Evolutionary conservation across 345 rosid species (phyloP).

Genomic region (Trapa incisa): DNA sequence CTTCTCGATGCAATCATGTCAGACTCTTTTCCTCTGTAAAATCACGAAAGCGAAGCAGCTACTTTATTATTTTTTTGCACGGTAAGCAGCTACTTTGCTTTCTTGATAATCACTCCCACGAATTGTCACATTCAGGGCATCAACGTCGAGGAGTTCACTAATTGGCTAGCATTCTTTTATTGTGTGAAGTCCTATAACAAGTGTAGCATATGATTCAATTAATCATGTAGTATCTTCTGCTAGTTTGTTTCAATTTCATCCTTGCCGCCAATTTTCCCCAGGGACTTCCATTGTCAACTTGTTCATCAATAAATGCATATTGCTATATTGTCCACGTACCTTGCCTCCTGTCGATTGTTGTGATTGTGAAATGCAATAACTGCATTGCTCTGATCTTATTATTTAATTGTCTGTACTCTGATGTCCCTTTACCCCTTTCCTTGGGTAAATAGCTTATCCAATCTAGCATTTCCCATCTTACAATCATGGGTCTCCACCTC

Average conservation of each 20-base stretch:
- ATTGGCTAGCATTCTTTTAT: too few species aligned
- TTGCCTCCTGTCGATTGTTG: neutral
- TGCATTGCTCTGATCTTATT: too few species aligned
- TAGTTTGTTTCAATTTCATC: conserved; percentile 1
- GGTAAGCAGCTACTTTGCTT: too few species aligned
- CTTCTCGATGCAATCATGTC: conserved; percentile 17
- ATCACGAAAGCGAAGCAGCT: neutral
- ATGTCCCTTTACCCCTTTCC: neutral
- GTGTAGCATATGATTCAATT: too few species aligned
- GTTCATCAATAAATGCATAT: neutral
- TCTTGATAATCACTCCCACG: too few species aligned
- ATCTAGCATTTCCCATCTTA: neutral
- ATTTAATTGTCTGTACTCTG: neutral
- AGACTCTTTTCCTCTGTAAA: conserved; percentile 3
- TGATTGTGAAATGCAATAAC: neutral
- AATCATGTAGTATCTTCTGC: too few species aligned
- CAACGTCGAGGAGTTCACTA: too few species aligned
- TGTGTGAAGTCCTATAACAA: too few species aligned
- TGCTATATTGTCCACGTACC: neutral
- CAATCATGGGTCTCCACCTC: neutral
- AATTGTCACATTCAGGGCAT: too few species aligned
- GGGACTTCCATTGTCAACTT: neutral
- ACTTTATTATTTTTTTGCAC: neutral
- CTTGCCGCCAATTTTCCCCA: conserved; percentile 20
- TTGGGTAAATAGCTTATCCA: neutral